Evolutionary conservation across 192 early-diverging fungal species (phyloP), one percentile per base, ranked within the genome.

Genomic region (Chytriomyces confervae): DNA sequence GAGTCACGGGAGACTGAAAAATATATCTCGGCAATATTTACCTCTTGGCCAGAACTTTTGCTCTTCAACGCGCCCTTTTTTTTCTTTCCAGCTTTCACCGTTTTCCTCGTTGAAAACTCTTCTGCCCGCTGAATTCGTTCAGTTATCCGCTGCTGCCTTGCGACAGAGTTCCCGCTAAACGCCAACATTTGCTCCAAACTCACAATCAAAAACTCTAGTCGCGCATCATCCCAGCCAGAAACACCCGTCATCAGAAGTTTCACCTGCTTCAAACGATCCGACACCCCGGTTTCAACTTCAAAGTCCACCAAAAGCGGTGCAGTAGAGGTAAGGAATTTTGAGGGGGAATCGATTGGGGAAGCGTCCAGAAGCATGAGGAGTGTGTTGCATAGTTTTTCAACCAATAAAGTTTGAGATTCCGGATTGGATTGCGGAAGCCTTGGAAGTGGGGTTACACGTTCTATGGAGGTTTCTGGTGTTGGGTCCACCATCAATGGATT

Each of bases 301-400:
- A 95, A 79, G 78, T 97, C 96, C 16, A 97, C 80, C 48, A 96
- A 78, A 69, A 96, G 83, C n/a, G 96, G 93, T 2, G 94, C 95
- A 74, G 92, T 88, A 1, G 74, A 62, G 7, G 57, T 61, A 71
- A 95, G 89, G 10, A 90, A 90, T 5, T 65, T 60, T 23, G 91
- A 80, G 5, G 87, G 77, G 8, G 86, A 86, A n/a, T 90, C 86
- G 16, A 92, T 80, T 6, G 81, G 83, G 46, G 89, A 87, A n/a
- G 80, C 69, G 49, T 95, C 92, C 75, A 95, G 84, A 16, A 93
- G 80, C 7, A 72, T 72, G 20, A 93, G 75, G 16, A 93, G 53
- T 23, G 88, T 72, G 27, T 87, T 79, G 71, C 84, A 89, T 43
- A 92, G 71, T 13, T 45, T 29, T 50, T 86, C 84, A 9, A 50